phyloP scores from a whole-genome alignment of 768 basidiomycete species.

The Serendipita sp. region DNA sequence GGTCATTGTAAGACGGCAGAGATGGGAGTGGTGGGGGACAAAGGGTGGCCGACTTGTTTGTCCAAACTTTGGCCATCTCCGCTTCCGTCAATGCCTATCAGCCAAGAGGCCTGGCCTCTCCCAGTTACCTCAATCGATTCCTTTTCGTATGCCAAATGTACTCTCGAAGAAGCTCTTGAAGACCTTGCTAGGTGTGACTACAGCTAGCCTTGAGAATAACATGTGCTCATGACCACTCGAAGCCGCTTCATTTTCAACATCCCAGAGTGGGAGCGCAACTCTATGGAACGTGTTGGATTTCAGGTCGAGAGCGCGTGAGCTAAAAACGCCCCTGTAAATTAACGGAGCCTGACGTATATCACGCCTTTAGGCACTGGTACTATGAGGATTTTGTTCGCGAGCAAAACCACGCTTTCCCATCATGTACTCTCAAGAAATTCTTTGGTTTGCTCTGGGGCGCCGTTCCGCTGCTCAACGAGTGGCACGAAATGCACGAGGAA shows the following conservation, averaged over 20 bases:
- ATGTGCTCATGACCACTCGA: slow-evolving; percentile 8
- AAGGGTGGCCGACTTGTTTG: neutral
- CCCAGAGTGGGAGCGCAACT: slow-evolving; percentile 80
- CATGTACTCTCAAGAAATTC: slow-evolving; percentile 80
- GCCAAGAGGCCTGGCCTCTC: slow-evolving; percentile 19
- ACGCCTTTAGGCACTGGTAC: slow-evolving; percentile 76
- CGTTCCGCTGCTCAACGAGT: slow-evolving; percentile 68
- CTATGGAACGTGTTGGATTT: slow-evolving; percentile 88
- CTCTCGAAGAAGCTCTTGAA: slow-evolving; percentile 74
- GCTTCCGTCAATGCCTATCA: slow-evolving; percentile 41
- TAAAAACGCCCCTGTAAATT: slow-evolving; percentile 9
- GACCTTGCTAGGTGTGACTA: slow-evolving; percentile 63
- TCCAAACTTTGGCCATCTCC: slow-evolving; percentile 14
- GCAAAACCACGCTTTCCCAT: slow-evolving; percentile 72
- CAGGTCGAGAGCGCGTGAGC: slow-evolving; percentile 98
- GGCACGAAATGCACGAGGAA: slow-evolving; percentile 71
- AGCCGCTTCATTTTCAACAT: slow-evolving; percentile 96
- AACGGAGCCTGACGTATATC: slow-evolving; percentile 12
- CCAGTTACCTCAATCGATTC: slow-evolving; percentile 25
- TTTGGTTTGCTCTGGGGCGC: slow-evolving; percentile 78
- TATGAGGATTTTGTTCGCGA: slow-evolving; percentile 98
- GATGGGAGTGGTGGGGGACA: neutral
- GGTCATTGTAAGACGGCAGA: neutral
- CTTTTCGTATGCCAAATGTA: slow-evolving; percentile 51
- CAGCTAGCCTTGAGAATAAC: slow-evolving; percentile 9